Conservation (phyloP, 176 grass and related monocot species). For the Thalia dealbata region DNA sequence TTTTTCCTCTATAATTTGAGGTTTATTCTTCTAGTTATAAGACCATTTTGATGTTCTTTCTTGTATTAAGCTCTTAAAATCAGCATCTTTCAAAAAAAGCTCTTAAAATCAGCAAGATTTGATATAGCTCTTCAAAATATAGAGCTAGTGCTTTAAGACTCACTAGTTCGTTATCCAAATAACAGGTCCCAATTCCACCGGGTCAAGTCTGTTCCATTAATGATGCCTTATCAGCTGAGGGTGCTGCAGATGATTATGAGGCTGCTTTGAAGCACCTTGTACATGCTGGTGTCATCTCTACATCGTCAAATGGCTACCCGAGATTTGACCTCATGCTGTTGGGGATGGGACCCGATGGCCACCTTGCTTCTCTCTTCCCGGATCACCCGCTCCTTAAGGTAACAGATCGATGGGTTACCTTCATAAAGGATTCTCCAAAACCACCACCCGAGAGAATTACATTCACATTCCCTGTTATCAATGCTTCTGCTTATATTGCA, state of each 20-base stretch:
- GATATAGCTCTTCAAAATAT: background rate
- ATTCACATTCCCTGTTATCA: conserved; percentile 56
- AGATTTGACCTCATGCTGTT: conserved; percentile 62
- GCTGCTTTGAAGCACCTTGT: conserved; percentile 47
- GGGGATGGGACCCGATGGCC: conserved; percentile 35
- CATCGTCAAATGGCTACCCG: conserved; percentile 46
- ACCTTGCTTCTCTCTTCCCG: conserved; percentile 48
- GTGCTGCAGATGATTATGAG: conserved; percentile 52
- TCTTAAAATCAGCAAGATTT: background rate
- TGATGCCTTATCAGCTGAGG: conserved; percentile 43
- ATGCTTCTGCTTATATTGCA: conserved; percentile 38
- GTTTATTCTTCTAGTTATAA: background rate
- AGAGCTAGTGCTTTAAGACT: background rate
- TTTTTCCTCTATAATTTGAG: background rate
- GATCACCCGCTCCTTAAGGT: conserved; percentile 36
- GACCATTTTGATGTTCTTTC: background rate
- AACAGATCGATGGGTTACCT: conserved; percentile 48
- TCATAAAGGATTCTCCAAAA: conserved; percentile 44
- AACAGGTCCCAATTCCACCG: conserved; percentile 52
- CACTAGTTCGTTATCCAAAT: background rate
- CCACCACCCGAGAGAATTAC: conserved; percentile 62
- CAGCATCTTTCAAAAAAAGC: too few relatives aligned
- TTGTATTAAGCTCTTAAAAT: background rate
- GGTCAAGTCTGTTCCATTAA: conserved; percentile 53
- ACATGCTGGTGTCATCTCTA: conserved; percentile 32